These are phyloP conservation scores for Xylaria sp. DNA, from an alignment of 2,329 filamentous ascomycete genomes.

Conservation along the genomic window DNA sequence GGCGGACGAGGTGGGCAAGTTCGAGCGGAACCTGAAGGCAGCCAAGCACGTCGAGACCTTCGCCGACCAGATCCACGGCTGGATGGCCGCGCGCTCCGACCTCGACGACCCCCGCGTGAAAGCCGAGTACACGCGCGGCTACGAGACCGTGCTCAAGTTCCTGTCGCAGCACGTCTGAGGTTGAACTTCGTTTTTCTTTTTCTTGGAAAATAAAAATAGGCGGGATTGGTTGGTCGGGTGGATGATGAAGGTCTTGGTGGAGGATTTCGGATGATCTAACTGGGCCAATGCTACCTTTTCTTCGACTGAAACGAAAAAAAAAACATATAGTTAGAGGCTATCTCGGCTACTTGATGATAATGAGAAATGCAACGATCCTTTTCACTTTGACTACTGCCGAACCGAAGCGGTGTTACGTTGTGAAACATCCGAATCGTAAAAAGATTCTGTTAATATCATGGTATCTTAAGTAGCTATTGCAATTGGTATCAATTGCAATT, in stretches of 20 bases:
- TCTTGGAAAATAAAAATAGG: no score
- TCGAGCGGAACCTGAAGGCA: conserved; percentile 55
- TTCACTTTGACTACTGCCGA: no score
- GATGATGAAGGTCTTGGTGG: not conserved
- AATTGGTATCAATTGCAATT: no score
- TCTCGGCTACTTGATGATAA: no score
- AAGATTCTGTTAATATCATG: no score
- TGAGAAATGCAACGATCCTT: no score
- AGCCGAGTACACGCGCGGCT: conserved; percentile 65
- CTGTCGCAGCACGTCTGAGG: conserved; percentile 52
- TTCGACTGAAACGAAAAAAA: no score
- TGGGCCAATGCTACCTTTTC: no score
- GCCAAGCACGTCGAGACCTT: conserved; percentile 69
- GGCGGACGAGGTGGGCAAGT: conserved; percentile 57
- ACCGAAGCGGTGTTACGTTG: no score
- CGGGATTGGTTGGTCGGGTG: no score
- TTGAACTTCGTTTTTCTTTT: not conserved
- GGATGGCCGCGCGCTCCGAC: conserved; percentile 70
- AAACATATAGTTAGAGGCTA: not conserved
- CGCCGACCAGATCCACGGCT: conserved; percentile 69
- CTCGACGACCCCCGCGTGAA: conserved; percentile 59
- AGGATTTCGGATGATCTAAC: not conserved
- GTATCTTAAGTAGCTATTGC: no score
- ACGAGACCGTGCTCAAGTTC: conserved; percentile 61
- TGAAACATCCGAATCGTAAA: no score